phyloP scores from a whole-genome alignment of 2,329 filamentous ascomycete species.

The Dactylellina leptospora region DNA sequence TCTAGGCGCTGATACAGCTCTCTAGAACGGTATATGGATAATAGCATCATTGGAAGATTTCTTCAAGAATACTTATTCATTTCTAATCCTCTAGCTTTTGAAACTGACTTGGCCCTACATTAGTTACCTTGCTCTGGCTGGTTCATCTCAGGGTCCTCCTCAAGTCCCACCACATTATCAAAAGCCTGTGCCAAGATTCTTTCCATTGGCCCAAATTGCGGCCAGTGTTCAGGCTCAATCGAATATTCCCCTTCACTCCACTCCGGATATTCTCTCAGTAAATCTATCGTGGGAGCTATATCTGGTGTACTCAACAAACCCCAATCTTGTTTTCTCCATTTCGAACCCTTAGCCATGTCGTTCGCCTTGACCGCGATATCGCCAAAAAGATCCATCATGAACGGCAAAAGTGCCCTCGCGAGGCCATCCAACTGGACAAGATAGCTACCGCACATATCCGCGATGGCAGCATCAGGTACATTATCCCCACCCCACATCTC shows the following conservation, averaged over 20 bases:
- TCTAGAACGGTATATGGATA: too few species aligned
- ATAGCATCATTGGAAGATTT: too few species aligned
- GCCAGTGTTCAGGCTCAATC: background rate
- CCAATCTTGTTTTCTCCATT: conserved; percentile 1
- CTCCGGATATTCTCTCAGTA: conserved; percentile 17
- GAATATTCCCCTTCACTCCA: conserved; percentile 17
- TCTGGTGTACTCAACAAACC: background rate
- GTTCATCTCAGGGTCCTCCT: background rate
- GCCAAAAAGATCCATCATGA: conserved; percentile 23
- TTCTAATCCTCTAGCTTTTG: too few species aligned
- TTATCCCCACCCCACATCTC: conserved; percentile 10
- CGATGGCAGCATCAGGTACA: background rate
- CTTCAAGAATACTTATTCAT: too few species aligned
- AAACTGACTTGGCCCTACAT: too few species aligned
- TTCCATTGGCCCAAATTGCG: background rate
- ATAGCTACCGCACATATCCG: conserved; percentile 10
- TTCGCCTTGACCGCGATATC: conserved; percentile 23
- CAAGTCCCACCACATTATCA: background rate
- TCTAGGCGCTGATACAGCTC: too few species aligned
- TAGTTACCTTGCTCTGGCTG: background rate
- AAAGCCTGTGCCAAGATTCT: background rate
- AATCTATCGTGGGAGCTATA: background rate
- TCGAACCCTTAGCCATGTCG: background rate
- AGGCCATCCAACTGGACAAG: conserved; percentile 3
- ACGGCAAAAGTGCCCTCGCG: background rate